These are phyloP conservation scores for Lactarius tabidus DNA, from an alignment of 768 basidiomycete genomes.

Conservation along the genomic window DNA sequence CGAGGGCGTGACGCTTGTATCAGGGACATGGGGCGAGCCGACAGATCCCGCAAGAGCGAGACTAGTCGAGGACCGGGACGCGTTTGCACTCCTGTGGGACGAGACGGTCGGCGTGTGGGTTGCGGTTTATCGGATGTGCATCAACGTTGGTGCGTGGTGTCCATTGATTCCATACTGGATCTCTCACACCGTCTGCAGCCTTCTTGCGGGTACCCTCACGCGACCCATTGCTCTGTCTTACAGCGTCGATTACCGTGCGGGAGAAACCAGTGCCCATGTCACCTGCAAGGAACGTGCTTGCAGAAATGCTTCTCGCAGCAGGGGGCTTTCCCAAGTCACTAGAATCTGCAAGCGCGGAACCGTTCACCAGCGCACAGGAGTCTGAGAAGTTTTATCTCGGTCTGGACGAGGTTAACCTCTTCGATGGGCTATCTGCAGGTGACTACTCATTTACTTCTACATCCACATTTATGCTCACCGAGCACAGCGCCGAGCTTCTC, in stretches of 20 bases:
- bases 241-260: conserved; percentile 81
- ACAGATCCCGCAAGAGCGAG: conserved; percentile 34
- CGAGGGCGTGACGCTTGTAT: conserved; percentile 70
- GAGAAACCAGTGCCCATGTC: conserved; percentile 61
- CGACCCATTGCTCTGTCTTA: conserved; percentile 80
- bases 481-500: conserved; percentile 44
- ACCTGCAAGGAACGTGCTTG: conserved; percentile 36
- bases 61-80: conserved; percentile 37
- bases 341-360: conserved; percentile 30
- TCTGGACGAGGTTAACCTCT: conserved; percentile 64
- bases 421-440: conserved; percentile 67
- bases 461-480: not conserved
- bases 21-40: conserved; percentile 73
- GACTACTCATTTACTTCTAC: conserved; percentile 19
- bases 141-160: conserved; percentile 68
- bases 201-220: conserved; percentile 59
- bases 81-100: conserved; percentile 65
- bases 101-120: conserved; percentile 60
- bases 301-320: conserved; percentile 32
- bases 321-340: conserved; percentile 35
- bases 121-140: conserved; percentile 70
- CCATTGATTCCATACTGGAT: not conserved
- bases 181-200: conserved; percentile 9
- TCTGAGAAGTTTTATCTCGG: conserved; percentile 41
- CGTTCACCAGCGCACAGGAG: conserved; percentile 32